Evolutionary conservation across 345 rosid species (phyloP).

Genomic region (Viola odorata): DNA sequence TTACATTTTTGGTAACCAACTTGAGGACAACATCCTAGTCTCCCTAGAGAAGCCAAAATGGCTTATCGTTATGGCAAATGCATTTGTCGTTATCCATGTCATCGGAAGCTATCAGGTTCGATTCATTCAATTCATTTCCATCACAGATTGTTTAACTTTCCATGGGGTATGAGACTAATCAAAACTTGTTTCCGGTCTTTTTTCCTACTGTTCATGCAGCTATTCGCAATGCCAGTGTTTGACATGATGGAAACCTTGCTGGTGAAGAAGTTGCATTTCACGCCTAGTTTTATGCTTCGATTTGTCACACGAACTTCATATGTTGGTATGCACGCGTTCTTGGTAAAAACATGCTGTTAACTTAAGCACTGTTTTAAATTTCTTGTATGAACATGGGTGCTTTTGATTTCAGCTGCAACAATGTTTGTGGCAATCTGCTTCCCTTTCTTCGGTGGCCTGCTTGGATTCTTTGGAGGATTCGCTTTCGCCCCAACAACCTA

Average conservation of each 20-base stretch:
- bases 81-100: constrained; percentile 25
- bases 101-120: constrained; percentile 30
- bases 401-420: constrained; percentile 16
- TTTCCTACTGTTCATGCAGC: background rate
- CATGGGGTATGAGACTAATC: background rate
- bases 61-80: constrained; percentile 22
- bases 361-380: background rate
- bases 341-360: background rate
- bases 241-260: constrained; percentile 26
- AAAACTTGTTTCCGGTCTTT: background rate
- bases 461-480: constrained; percentile 27
- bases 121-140: background rate
- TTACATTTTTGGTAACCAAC: constrained; percentile 21
- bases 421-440: constrained; percentile 25
- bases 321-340: constrained; percentile 20
- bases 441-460: constrained; percentile 29
- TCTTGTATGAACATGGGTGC: background rate
- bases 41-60: constrained; percentile 19
- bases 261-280: constrained; percentile 24
- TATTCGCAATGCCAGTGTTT: constrained; percentile 29
- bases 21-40: constrained; percentile 25
- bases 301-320: constrained; percentile 16
- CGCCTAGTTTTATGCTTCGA: constrained; percentile 14
- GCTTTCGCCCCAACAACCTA: constrained; percentile 30
- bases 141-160: background rate